Percentiles rank a stretch among this genome's conserved stretches.
These are phyloP conservation scores for Suhomyces maxii DNA, from an alignment of 1,139 yeast genomes.

Conservation along the genomic window DNA sequence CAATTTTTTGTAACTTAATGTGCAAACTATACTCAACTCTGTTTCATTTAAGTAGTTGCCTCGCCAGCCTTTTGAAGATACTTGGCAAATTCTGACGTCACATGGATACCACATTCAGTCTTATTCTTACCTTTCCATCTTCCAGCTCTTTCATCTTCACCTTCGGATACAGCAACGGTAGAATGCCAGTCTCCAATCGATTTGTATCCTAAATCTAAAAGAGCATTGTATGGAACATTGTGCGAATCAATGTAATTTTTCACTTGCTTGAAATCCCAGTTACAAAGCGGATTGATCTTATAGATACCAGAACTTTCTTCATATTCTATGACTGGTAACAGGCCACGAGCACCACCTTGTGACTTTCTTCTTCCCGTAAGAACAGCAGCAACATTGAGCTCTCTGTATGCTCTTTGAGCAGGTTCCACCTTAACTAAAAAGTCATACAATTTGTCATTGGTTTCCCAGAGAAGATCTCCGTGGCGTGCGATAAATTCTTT, in stretches of 20 bases:
- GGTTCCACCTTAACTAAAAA: constrained; percentile 92
- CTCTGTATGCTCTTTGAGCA: constrained; percentile 76
- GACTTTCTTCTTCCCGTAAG: constrained; percentile 89
- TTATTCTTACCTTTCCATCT: constrained; percentile 93
- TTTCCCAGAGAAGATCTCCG: constrained; percentile 84
- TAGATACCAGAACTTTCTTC: constrained; percentile 68
- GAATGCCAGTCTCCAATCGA: constrained; percentile 97
- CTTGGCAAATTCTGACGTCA: constrained; percentile 68
- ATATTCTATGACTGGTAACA: constrained; percentile 74
- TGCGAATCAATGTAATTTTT: constrained; percentile 65
- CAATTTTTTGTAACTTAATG: too few relatives aligned
- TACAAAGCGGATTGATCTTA: constrained; percentile 86
- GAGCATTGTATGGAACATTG: constrained; percentile 80
- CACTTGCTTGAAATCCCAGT: constrained; percentile 79
- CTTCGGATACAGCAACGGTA: constrained; percentile 83
- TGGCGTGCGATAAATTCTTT: constrained; percentile 64
- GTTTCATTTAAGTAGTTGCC: background rate
- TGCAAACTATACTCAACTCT: too few relatives aligned
- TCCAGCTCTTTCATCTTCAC: constrained; percentile 94
- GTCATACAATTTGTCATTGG: constrained; percentile 79
- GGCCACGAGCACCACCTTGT: constrained; percentile 83
- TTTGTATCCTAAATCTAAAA: constrained; percentile 83
- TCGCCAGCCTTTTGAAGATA: constrained; percentile 20
- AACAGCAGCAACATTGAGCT: constrained; percentile 73
- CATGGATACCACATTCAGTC: constrained; percentile 96